phyloP scores from a whole-genome alignment of 352 stramenopile species.

The Halophytophthora polymorphica region DNA sequence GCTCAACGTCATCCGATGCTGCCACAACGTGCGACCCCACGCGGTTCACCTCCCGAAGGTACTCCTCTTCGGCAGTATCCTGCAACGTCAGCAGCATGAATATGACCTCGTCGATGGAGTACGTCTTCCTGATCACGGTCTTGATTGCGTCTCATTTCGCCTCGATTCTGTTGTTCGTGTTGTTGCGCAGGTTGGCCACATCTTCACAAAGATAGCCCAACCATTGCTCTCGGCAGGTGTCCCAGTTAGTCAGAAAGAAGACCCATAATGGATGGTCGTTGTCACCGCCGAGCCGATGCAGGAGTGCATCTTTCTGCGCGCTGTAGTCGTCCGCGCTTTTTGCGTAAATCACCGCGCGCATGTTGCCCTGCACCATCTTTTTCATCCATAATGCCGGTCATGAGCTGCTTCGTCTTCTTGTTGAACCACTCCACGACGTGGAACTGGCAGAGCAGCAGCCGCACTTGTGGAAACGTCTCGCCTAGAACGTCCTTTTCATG shows the following conservation, averaged over 20 bases:
- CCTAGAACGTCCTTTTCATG: conserved; percentile 1
- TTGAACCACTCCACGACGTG: conserved; percentile 14
- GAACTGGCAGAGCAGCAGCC: conserved; percentile 9
- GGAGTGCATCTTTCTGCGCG: neutral
- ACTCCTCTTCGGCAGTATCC: too few relatives aligned
- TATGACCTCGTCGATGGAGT: too few relatives aligned
- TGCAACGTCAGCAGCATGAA: too few relatives aligned
- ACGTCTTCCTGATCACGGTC: conserved; percentile 1
- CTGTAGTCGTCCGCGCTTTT: neutral
- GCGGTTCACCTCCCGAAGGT: too few relatives aligned
- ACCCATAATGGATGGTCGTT: neutral
- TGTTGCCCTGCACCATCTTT: neutral
- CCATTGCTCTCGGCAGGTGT: conserved; percentile 2
- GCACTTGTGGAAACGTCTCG: neutral
- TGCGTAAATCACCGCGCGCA: conserved; percentile 4
- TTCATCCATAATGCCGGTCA: neutral
- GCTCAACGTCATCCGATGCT: too few relatives aligned
- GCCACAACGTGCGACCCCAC: too few relatives aligned
- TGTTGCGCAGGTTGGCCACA: conserved; percentile 10
- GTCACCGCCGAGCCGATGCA: neutral
- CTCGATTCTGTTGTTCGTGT: conserved; percentile 9
- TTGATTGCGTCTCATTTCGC: conserved; percentile 5
- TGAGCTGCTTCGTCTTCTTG: neutral
- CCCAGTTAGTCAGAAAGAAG: conserved; percentile 8
- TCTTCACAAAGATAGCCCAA: conserved; percentile 3